Evolutionary conservation across 1,139 yeast genomes (phyloP), one percentile per base, ranked within the genome.

Genomic region (Saccharomyces hybrid): DNA sequence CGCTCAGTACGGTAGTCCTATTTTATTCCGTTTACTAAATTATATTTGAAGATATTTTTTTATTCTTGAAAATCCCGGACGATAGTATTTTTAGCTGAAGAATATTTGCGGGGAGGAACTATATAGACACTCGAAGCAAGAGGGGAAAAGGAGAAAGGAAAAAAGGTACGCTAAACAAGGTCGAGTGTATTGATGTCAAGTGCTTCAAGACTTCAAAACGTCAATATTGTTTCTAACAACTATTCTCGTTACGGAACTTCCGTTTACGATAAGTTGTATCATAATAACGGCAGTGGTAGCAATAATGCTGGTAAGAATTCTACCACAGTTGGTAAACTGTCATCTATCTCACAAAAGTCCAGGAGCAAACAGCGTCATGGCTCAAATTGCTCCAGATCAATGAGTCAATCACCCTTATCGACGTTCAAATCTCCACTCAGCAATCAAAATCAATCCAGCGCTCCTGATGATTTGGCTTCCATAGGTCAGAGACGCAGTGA

Each of bases 241-340:
- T 66, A 66, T 50, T 63, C 67, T 4, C 58, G 67, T 16, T 66
- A 66, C 53, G 70, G 70, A 8, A 62, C 63, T 5, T 66, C 70
- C 1, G 61, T 66, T 20, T 66, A 62, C 52, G 61, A 64, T 47
- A 57, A 59, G 44, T 54, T 66, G 30, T 66, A 66, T 52, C 57
- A 53, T 11, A 59, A 54, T n/a, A 26, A 47, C 6, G 48, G 47
- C 13, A 34, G 47, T 13, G 32, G 30, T 13, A 16, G 25, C 16
- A 14, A 14, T n/a, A 51, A 47, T 42, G 25, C 26, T n/a, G 50
- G 48, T 13, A 50, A 50, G 31, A 38, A 47, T 13, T 38, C 14
- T 7, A 27, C 50, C 16, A 47, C 53, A 7, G 46, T 26, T 30
- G 23, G 50, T 5, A 47, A 27, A 28, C 16, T 14, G 20, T 14